Percentiles rank a stretch among this genome's conserved stretches.
These are phyloP conservation scores for Penicillium sp. DNA, from an alignment of 2,329 filamentous ascomycete genomes.

Conservation along the genomic window DNA sequence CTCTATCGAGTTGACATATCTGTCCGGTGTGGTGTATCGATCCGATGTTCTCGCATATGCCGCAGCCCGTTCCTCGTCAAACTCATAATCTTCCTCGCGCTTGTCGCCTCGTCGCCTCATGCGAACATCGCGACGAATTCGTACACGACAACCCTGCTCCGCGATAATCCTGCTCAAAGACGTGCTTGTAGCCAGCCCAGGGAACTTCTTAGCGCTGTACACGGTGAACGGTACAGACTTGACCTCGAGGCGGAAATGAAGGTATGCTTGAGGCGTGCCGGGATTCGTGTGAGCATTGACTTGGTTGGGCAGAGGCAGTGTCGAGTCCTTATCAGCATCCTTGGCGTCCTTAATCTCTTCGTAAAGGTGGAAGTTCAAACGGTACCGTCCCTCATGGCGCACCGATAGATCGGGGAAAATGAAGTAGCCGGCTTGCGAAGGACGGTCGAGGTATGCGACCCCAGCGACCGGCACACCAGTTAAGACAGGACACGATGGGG, in stretches of 20 bases:
- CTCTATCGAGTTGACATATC: conserved; percentile 49
- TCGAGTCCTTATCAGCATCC: conserved; percentile 65
- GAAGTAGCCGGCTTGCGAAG: conserved; percentile 80
- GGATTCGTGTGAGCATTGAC: conserved; percentile 37
- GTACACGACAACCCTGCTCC: conserved; percentile 94
- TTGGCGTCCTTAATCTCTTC: conserved; percentile 86
- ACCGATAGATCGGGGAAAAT: conserved; percentile 97
- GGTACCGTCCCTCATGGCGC: conserved; percentile 89
- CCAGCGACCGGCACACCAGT: conserved; percentile 94
- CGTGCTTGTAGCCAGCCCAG: conserved; percentile 87
- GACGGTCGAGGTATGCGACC: conserved; percentile 93
- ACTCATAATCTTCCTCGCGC: conserved; percentile 67
- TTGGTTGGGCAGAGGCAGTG: conserved; percentile 42
- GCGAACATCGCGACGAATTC: conserved; percentile 89
- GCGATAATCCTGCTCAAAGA: conserved; percentile 84
- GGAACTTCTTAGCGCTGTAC: conserved; percentile 98
- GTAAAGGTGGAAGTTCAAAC: conserved; percentile 88
- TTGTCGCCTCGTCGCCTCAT: conserved; percentile 84
- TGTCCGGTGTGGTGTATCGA: conserved; percentile 53
- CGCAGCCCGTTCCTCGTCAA: conserved; percentile 53
- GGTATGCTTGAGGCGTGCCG: conserved; percentile 56
- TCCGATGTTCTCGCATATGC: conserved; percentile 48
- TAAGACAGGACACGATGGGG: conserved; percentile 76
- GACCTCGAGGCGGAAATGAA: conserved; percentile 86
- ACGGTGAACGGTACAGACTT: conserved; percentile 86